Evolutionary conservation across 2,329 filamentous ascomycete genomes (phyloP), one percentile per base, ranked within the genome.

Genomic region (Aspergillus hiratsukae): DNA sequence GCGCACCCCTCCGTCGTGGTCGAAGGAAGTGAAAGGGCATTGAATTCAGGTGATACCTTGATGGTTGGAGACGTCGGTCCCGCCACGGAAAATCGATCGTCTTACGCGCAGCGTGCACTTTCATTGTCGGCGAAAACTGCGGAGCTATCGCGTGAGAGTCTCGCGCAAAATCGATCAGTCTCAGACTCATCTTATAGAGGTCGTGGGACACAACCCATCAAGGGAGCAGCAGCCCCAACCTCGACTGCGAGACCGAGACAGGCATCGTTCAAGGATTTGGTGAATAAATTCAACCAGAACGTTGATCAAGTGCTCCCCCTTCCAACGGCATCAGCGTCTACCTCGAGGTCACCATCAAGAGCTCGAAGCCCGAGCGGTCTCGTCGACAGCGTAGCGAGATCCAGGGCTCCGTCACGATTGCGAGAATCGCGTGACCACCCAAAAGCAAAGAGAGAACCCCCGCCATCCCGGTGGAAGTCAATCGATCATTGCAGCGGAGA

Each of bases 241-340:
- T 53, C 64, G 28, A 56, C 59, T 25, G 55, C 58, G 29, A 69
- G 70, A 65, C 74, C 63, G 61, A 73, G 76, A 62, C 81, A 87
- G 62, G 80, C 85, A n/a, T 92, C 87, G 58, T 88, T 94, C 64
- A 90, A 87, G 74, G 89, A 94, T 68, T 79, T 94, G 60, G 86
- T 89, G 66, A 90, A 87, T 72, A 86, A 83, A 54, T 94, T 93
- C 75, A 89, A 93, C 72, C 84, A 87, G 67, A 85, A 80, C 63
- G 77, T 67, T 35, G 77, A 79, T 59, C 72, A 76, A 58, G 64
- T 75, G 50, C 75, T 72, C 25, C 78, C 77, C 4, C 57, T 77
- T 14, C 78, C 77, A 8, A 66, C 66, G 25, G 62, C 68, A 28
- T 67, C 71, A 35, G 58, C 64, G 21, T 64, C 71, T n/a, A 58